Conservation (phyloP, 768 basidiomycete genomes). For the Exidia glandulosa region DNA sequence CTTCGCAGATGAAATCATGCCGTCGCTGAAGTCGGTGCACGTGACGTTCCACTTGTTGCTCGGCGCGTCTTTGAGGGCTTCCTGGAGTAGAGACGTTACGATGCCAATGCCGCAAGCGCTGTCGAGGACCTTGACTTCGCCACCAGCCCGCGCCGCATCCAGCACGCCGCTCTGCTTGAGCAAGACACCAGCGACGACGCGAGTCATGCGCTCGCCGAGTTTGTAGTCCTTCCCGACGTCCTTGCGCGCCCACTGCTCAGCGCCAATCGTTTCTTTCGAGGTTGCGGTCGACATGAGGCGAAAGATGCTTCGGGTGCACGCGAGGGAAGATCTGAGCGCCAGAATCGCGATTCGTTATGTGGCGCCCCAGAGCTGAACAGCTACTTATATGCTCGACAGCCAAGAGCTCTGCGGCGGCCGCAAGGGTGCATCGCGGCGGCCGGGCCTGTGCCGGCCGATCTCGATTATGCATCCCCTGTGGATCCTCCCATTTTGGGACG, state of each 20-base stretch:
- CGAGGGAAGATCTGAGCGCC: no score
- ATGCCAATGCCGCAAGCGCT: background rate
- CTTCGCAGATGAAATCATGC: background rate
- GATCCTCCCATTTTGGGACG: no score
- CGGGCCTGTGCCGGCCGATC: no score
- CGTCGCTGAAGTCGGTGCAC: background rate
- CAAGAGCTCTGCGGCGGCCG: background rate
- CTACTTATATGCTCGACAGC: background rate
- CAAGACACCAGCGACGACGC: background rate
- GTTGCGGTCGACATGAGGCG: background rate
- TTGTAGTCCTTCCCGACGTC: background rate
- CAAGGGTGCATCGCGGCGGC: background rate
- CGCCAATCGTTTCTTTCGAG: background rate
- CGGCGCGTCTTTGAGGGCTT: background rate
- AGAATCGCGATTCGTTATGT: no score
- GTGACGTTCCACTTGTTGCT: background rate
- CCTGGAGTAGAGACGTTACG: background rate
- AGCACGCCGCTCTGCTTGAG: background rate
- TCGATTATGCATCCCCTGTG: no score
- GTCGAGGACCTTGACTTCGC: background rate
- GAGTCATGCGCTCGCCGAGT: background rate
- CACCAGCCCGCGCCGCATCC: background rate
- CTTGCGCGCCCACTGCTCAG: background rate
- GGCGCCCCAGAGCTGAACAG: background rate
- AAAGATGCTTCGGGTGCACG: background rate